Percentiles rank a stretch among this genome's conserved stretches.
These are phyloP conservation scores for Litsea cubeba DNA, from an alignment of 164 flowering plant species.

Conservation along the genomic window DNA sequence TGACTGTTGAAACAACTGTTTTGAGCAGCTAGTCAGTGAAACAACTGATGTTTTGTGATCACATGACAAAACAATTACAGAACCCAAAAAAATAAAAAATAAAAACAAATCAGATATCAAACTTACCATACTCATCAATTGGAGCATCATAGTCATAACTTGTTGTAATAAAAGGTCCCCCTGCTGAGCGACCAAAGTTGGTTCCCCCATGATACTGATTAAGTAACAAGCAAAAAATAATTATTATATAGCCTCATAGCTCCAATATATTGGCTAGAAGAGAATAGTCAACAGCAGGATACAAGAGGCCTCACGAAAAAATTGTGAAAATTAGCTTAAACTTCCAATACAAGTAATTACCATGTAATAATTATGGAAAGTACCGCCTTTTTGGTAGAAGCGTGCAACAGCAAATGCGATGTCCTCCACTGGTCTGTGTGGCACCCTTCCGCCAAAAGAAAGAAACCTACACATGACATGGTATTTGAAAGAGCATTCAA, in stretches of 20 bases:
- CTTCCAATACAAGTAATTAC: constrained; percentile 6
- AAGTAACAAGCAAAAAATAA: constrained; percentile 9
- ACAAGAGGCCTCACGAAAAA: constrained; percentile 3
- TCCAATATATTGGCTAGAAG: background rate
- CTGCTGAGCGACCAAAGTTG: constrained; percentile 80
- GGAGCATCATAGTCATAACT: constrained; percentile 99
- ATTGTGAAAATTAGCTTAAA: constrained; percentile 1
- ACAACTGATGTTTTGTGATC: too few species aligned
- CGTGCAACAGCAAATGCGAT: constrained; percentile 36
- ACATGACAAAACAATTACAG: too few species aligned
- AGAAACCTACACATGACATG: constrained; percentile 23
- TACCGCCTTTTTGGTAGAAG: constrained; percentile 33
- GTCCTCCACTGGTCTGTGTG: constrained; percentile 39
- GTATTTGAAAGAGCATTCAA: too few species aligned
- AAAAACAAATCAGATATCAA: constrained; percentile 1
- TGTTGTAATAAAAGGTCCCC: constrained; percentile 90
- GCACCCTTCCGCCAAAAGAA: constrained; percentile 29
- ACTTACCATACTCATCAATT: constrained; percentile 89
- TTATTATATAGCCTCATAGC: background rate
- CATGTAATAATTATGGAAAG: constrained; percentile 46
- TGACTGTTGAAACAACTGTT: too few species aligned
- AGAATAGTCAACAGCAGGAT: background rate
- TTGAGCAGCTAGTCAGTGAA: too few species aligned
- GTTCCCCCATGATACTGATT: constrained; percentile 96
- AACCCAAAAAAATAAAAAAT: background rate